Evolutionary conservation across 192 early-diverging fungal genomes (phyloP).

Genomic region (Coemansia sp.): DNA sequence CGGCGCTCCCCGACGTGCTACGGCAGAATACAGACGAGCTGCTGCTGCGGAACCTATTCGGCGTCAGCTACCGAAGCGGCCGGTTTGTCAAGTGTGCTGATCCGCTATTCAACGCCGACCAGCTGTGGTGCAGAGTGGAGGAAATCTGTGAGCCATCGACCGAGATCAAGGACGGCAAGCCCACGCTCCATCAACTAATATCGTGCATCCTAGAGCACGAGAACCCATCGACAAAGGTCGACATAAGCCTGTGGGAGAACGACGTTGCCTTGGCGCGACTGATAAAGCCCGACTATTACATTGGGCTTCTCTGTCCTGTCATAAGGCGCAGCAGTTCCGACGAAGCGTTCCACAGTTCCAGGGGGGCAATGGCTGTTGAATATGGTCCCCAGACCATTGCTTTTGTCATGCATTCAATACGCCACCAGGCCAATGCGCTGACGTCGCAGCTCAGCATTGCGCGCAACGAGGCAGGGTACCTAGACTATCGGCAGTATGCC

Average conservation of each 20-base stretch:
- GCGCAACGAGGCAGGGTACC: conserved; percentile 23
- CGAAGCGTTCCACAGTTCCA: too few relatives aligned
- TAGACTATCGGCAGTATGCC: conserved; percentile 32
- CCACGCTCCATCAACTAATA: background rate
- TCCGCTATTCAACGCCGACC: conserved; percentile 32
- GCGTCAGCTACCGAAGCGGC: conserved; percentile 10
- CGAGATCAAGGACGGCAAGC: background rate
- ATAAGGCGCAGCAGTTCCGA: background rate
- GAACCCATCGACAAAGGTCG: conserved; percentile 5
- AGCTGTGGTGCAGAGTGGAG: conserved; percentile 37
- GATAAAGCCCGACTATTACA: conserved; percentile 21
- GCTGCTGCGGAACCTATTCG: conserved; percentile 23
- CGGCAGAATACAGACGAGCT: conserved; percentile 19
- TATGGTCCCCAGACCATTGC: conserved; percentile 40
- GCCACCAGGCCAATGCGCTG: background rate
- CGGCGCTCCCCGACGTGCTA: conserved; percentile 1
- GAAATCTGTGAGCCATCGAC: background rate
- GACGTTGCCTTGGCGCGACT: conserved; percentile 18
- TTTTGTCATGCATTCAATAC: conserved; percentile 13
- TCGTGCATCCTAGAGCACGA: conserved; percentile 21
- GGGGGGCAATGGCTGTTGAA: too few relatives aligned
- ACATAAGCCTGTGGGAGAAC: conserved; percentile 19
- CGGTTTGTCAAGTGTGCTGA: conserved; percentile 2
- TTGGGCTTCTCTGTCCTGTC: conserved; percentile 29
- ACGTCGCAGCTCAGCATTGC: conserved; percentile 19